Evolutionary conservation across 1,284 basidiomycete species (phyloP).

Genomic region (Fomitopsis palustris): DNA sequence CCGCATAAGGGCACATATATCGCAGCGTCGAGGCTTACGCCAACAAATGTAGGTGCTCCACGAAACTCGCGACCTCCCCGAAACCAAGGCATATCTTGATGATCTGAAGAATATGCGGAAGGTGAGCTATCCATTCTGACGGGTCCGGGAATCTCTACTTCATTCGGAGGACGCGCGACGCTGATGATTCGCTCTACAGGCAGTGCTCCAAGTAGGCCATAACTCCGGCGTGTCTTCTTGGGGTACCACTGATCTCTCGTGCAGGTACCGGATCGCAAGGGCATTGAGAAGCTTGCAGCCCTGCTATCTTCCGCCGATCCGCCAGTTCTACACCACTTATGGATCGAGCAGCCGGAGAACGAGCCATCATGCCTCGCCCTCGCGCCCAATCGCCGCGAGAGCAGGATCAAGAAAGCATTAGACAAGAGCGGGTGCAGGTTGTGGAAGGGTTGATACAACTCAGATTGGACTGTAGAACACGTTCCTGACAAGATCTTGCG

Average conservation of each 20-base stretch:
- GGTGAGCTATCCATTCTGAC: conserved; percentile 6
- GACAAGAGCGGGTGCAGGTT: conserved; percentile 36
- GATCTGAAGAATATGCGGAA: conserved; percentile 42
- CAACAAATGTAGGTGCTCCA: conserved; percentile 32
- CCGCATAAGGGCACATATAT: not conserved
- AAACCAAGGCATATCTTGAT: conserved; percentile 38
- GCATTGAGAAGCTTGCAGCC: conserved; percentile 33
- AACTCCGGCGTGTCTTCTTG: not conserved
- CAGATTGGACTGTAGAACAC: no score
- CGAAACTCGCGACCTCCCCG: conserved; percentile 35
- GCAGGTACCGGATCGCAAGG: conserved; percentile 33
- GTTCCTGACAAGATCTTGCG: not conserved
- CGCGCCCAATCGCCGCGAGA: conserved; percentile 44
- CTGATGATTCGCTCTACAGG: conserved; percentile 22
- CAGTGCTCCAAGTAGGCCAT: conserved; percentile 35
- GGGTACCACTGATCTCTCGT: not conserved
- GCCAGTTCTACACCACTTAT: conserved; percentile 40
- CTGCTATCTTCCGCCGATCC: conserved; percentile 27
- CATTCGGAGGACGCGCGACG: conserved; percentile 1
- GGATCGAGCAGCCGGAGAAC: conserved; percentile 54
- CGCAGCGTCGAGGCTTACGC: not conserved
- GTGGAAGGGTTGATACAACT: conserved; percentile 24
- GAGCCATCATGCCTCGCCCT: conserved; percentile 49
- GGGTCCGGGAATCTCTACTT: not conserved
- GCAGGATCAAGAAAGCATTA: conserved; percentile 37